Evolutionary conservation across 352 stramenopile genomes (phyloP).

Genomic region (Elongisporangium senticosum): DNA sequence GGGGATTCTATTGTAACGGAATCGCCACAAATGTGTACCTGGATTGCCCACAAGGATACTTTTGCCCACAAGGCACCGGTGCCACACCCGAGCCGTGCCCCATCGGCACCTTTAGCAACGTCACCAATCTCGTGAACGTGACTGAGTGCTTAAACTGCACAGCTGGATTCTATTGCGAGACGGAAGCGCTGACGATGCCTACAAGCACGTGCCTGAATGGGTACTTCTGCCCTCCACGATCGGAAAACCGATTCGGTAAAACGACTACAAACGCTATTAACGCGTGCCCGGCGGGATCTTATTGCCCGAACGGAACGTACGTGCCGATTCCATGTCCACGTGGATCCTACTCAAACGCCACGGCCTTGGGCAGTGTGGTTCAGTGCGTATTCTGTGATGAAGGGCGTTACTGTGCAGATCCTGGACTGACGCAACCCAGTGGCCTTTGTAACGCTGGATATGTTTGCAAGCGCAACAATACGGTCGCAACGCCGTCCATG

Average conservation of each 20-base stretch:
- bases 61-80: constrained; percentile 38
- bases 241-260: constrained; percentile 36
- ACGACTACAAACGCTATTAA: constrained; percentile 15
- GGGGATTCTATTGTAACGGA: constrained; percentile 64
- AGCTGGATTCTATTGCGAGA: constrained; percentile 36
- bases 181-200: constrained; percentile 14
- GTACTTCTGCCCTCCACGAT: constrained; percentile 45
- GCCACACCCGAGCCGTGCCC: constrained; percentile 48
- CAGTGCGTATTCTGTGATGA: constrained; percentile 61
- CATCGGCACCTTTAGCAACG: constrained; percentile 56
- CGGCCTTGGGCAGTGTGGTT: constrained; percentile 24
- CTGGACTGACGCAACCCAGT: constrained; percentile 27
- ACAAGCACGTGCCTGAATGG: constrained; percentile 40
- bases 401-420: constrained; percentile 36
- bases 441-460: constrained; percentile 32
- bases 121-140: constrained; percentile 24
- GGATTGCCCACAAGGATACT: constrained; percentile 39
- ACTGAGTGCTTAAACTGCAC: constrained; percentile 36
- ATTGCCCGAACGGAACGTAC: constrained; percentile 72
- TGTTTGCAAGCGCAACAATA: constrained; percentile 55
- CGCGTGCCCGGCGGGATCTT: constrained; percentile 63
- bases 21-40: constrained; percentile 30
- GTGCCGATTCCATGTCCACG: constrained; percentile 46
- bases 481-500: constrained; percentile 22
- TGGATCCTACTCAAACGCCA: constrained; percentile 56